Percentiles rank a stretch among this genome's conserved stretches.
Evolutionary conservation across 345 rosid species (phyloP).

Genomic region (rapeseed (Brassica napus)): DNA sequence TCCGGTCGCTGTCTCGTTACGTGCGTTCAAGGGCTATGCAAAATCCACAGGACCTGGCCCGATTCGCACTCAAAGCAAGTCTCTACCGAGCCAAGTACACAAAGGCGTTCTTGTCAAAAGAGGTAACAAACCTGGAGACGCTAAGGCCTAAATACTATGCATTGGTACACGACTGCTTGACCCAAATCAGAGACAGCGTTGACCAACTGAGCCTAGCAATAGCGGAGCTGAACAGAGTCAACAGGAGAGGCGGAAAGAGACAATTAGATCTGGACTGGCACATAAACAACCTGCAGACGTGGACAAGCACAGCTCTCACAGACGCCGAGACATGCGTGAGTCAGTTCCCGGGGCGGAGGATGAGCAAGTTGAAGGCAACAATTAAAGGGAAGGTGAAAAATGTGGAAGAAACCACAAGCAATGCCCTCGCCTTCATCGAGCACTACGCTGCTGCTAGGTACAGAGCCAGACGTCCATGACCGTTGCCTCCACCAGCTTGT

Average conservation of each 20-base stretch:
- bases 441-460: constrained; percentile 44
- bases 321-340: constrained; percentile 50
- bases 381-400: constrained; percentile 76
- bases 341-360: constrained; percentile 54
- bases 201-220: constrained; percentile 62
- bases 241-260: constrained; percentile 4
- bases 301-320: constrained; percentile 76
- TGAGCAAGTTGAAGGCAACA: constrained; percentile 70
- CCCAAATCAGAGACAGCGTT: constrained; percentile 56
- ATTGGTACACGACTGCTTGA: constrained; percentile 60
- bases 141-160: constrained; percentile 49
- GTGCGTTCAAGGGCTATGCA: constrained; percentile 45
- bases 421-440: constrained; percentile 74
- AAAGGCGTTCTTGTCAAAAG: constrained; percentile 42
- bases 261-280: constrained; percentile 1
- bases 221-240: constrained; percentile 53
- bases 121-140: constrained; percentile 36
- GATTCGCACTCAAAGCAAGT: constrained; percentile 62
- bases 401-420: constrained; percentile 74
- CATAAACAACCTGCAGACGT: constrained; percentile 55
- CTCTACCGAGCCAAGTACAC: constrained; percentile 55
- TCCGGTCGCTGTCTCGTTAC: constrained; percentile 50
- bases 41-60: constrained; percentile 61
- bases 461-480: constrained; percentile 17
- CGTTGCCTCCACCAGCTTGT: background rate